Conservation (phyloP, 176 grass and related monocot species). For the Aegilops tauschii region DNA sequence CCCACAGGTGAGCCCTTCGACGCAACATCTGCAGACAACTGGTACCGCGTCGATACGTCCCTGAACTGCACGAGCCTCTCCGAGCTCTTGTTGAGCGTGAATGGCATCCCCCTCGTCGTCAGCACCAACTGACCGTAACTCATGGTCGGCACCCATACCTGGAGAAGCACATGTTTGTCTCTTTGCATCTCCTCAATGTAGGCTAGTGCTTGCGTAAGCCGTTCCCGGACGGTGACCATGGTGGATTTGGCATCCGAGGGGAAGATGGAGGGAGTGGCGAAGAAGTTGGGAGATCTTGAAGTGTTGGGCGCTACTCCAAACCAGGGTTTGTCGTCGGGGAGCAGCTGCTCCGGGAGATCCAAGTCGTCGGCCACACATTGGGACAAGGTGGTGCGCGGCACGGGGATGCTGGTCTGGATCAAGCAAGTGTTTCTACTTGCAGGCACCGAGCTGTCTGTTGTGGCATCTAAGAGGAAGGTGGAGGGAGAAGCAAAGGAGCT, state of each 20-base stretch:
- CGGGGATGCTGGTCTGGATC: conserved; percentile 14
- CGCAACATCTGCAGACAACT: conserved; percentile 64
- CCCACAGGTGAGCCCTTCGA: conserved; percentile 44
- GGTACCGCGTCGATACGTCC: conserved; percentile 52
- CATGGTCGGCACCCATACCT: conserved; percentile 80
- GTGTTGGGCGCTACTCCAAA: conserved; percentile 39
- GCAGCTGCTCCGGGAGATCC: conserved; percentile 45
- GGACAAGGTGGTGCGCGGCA: conserved; percentile 37
- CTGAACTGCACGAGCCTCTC: conserved; percentile 65
- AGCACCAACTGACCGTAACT: conserved; percentile 48
- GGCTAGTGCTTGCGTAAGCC: conserved; percentile 55
- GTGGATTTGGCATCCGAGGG: conserved; percentile 20
- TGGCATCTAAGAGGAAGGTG: conserved; percentile 34
- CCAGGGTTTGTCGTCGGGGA: conserved; percentile 58
- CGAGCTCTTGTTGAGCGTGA: conserved; percentile 47
- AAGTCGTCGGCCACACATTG: conserved; percentile 66
- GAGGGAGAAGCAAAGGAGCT: conserved; percentile 30
- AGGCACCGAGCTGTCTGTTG: neutral
- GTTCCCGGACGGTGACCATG: conserved; percentile 36
- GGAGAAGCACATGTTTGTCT: conserved; percentile 65
- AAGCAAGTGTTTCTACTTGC: neutral
- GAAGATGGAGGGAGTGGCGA: conserved; percentile 43
- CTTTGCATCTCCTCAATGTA: conserved; percentile 61
- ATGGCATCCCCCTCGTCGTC: conserved; percentile 67
- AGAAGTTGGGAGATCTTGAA: conserved; percentile 36